Conservation (phyloP, 2,329 filamentous ascomycete species). For the Capronia americana region DNA sequence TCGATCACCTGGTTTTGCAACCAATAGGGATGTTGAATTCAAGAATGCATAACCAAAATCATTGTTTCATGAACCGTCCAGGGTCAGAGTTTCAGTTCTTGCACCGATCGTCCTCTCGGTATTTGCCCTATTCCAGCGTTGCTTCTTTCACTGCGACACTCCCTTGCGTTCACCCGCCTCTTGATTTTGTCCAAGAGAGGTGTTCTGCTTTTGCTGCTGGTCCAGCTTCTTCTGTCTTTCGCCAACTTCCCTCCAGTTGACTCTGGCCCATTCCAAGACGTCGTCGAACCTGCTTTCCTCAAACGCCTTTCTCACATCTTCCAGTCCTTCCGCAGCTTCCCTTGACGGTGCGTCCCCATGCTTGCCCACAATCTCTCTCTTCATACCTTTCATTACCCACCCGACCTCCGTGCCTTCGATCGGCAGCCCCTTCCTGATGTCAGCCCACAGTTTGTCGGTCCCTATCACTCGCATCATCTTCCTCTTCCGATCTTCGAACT, state of each 20-base stretch:
- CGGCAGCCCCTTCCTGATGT: constrained; percentile 30
- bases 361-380: constrained; percentile 23
- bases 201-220: constrained; percentile 5
- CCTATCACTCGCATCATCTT: constrained; percentile 20
- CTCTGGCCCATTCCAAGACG: constrained; percentile 24
- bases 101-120: not conserved
- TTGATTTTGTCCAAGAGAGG: constrained; percentile 17
- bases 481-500: constrained; percentile 24
- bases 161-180: not conserved
- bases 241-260: constrained; percentile 22
- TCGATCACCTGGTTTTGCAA: not conserved
- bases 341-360: constrained; percentile 4
- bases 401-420: constrained; percentile 22
- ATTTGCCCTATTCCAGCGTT: not conserved
- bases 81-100: not conserved
- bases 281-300: constrained; percentile 22
- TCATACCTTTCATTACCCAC: constrained; percentile 34
- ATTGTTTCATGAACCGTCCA: not conserved
- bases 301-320: constrained; percentile 17
- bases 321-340: not conserved
- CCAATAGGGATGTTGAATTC: not conserved
- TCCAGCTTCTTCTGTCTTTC: constrained; percentile 26
- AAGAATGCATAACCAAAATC: not conserved
- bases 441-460: constrained; percentile 30
- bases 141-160: not conserved